Evolutionary conservation across 2,329 filamentous ascomycete species (phyloP), one percentile per base, ranked within the genome.

Genomic region (Colletotrichum aenigma): DNA sequence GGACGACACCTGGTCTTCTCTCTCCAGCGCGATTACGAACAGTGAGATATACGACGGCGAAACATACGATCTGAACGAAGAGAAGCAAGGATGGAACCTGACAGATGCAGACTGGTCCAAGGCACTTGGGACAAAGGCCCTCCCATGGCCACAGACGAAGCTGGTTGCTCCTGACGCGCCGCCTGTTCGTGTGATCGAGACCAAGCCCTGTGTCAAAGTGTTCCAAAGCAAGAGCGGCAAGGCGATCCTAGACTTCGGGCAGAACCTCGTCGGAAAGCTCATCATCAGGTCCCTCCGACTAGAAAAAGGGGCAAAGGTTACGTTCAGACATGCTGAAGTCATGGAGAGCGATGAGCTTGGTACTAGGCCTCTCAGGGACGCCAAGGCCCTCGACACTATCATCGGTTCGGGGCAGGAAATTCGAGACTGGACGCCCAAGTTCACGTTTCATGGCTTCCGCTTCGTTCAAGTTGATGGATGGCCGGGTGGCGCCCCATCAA

Each of bases 211-310:
- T 6, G 16, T 76, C 6, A 66, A 78, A 16, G 36, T 84, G 38
- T 79, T 85, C 21, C 81, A 67, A 0, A 84, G 81, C 18, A 81
- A 81, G 3, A 80, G 80, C 5, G 88, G 88, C 6, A 89, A 89
- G 77, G 87, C 82, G 0, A 81, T 91, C 6, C 76, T 92, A 24
- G 73, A 75, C 43, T 75, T 75, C 24, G 73, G 73, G 5, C 73
- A 75, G 56, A 75, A 72, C 38, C 73, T 75, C 48, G 73, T 75
- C 12, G 73, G 73, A n/a, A 75, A 75, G 56, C 69, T 75, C 9
- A 38, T 30, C 16, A 28, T 72, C 34, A 60, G 52, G 24, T 24
- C 26, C 4, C 64, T 72, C 77, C 80, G 2, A 8, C 69, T 75
- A 10, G 69, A 16, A 5, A 30, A 64, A 6, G 73, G 73, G 15